Conservation (phyloP, 2,329 filamentous ascomycete genomes). For the Diaporthe longicolla region DNA sequence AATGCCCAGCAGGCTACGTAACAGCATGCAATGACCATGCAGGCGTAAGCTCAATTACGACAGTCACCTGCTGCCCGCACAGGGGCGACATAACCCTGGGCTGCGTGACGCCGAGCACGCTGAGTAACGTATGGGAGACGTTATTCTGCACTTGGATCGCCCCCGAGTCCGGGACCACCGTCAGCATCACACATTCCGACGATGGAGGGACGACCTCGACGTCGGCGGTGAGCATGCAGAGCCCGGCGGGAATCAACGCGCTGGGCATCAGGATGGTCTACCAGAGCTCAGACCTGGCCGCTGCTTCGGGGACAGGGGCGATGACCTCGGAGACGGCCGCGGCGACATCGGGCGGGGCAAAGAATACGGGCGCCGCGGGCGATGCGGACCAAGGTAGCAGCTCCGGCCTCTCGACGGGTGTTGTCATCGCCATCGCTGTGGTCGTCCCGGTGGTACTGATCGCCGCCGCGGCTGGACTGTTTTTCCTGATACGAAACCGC, state of each 20-base stretch:
- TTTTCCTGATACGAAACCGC: constrained; percentile 45
- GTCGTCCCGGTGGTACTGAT: constrained; percentile 50
- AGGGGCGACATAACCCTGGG: constrained; percentile 46
- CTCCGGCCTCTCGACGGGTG: constrained; percentile 46
- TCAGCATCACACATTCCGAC: constrained; percentile 48
- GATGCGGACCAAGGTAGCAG: background rate
- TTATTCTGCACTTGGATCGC: constrained; percentile 54
- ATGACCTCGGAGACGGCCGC: background rate
- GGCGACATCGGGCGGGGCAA: background rate
- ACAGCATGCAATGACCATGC: constrained; percentile 50
- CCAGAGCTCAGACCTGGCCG: constrained; percentile 48
- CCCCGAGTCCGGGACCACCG: constrained; percentile 44
- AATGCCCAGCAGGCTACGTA: constrained; percentile 45
- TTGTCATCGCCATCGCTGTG: constrained; percentile 50
- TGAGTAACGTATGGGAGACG: constrained; percentile 46
- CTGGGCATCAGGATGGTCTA: constrained; percentile 55
- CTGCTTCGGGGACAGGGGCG: constrained; percentile 20
- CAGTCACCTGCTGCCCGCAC: constrained; percentile 54
- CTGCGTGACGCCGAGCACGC: constrained; percentile 49
- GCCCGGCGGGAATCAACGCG: constrained; percentile 50
- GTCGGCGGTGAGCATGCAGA: constrained; percentile 43
- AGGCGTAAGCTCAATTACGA: constrained; percentile 49
- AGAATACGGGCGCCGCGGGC: constrained; percentile 5
- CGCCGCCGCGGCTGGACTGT: constrained; percentile 45
- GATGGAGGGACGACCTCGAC: constrained; percentile 46